A percentile compares a stretch with the other conserved stretches of the same genome.
These are phyloP conservation scores for Porpolomopsis calyptriformis DNA, from an alignment of 768 basidiomycete genomes.

Conservation along the genomic window DNA sequence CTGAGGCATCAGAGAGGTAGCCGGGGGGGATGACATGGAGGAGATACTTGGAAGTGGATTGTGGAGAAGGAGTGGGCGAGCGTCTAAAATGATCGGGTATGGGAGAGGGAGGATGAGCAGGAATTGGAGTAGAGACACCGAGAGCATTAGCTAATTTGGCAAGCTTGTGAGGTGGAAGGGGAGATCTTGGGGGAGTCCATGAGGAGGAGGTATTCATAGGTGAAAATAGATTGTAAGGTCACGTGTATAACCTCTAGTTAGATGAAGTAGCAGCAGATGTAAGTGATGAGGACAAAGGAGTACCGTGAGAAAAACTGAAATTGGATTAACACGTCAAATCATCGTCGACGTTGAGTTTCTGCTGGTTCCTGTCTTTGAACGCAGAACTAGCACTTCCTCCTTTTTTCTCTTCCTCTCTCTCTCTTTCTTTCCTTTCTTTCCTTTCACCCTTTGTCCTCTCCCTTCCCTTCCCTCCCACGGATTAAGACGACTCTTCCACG, in stretches of 20 bases:
- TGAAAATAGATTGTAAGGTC: background rate
- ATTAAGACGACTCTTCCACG: slow-evolving; percentile 15
- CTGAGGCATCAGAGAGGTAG: slow-evolving; percentile 37
- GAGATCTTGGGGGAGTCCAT: slow-evolving; percentile 62
- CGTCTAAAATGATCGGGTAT: slow-evolving; percentile 32
- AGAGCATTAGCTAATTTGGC: slow-evolving; percentile 81
- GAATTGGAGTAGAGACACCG: slow-evolving; percentile 67
- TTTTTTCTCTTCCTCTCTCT: slow-evolving; percentile 21
- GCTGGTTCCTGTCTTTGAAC: background rate
- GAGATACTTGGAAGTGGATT: slow-evolving; percentile 54
- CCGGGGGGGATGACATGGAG: slow-evolving; percentile 77
- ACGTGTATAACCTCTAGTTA: too few species aligned
- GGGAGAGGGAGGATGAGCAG: slow-evolving; percentile 29
- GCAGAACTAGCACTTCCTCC: slow-evolving; percentile 16
- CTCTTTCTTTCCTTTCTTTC: slow-evolving; percentile 24
- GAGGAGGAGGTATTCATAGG: slow-evolving; percentile 4
- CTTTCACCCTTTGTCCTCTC: slow-evolving; percentile 26
- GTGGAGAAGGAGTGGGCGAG: slow-evolving; percentile 40
- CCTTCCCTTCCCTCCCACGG: slow-evolving; percentile 20
- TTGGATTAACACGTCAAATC: too few species aligned
- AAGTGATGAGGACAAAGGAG: too few species aligned
- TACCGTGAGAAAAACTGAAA: too few species aligned
- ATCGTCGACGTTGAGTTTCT: too few species aligned
- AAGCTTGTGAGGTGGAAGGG: slow-evolving; percentile 64
- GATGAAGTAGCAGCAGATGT: too few species aligned